Evolutionary conservation across 2,329 filamentous ascomycete species (phyloP).

Genomic region (Fusarium pseudoanthophilum): DNA sequence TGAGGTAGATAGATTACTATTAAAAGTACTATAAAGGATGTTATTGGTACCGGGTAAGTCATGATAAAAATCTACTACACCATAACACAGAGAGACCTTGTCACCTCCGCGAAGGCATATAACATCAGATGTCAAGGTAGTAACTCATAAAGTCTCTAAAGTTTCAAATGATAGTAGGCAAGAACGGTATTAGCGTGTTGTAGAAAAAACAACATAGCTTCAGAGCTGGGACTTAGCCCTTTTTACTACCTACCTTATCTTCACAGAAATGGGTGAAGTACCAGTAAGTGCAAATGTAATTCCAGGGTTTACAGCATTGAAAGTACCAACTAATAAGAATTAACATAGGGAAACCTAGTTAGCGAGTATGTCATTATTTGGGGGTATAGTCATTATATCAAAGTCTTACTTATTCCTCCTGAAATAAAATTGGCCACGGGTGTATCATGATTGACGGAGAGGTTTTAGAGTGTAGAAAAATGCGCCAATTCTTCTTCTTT

Average conservation of each 20-base stretch:
- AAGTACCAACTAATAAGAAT: background rate
- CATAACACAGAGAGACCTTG: background rate
- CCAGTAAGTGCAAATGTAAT: background rate
- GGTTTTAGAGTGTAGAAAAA: background rate
- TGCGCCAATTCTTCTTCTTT: background rate
- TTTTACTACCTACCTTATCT: background rate
- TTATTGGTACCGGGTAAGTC: background rate
- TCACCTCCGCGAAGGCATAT: background rate
- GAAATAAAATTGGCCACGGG: background rate
- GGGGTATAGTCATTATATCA: background rate
- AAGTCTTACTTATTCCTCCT: background rate
- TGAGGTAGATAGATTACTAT: too few species aligned
- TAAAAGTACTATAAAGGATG: background rate
- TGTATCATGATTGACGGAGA: constrained; percentile 5
- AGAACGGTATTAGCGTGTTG: background rate
- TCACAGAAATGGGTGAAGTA: background rate
- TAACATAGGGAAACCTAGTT: background rate
- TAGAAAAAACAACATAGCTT: background rate
- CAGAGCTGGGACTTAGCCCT: background rate
- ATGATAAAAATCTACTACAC: background rate
- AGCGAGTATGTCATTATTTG: background rate
- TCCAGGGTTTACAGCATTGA: background rate
- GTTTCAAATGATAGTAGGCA: background rate
- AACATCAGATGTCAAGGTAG: background rate
- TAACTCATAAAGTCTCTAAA: background rate